A percentile compares a stretch with the other conserved stretches of the same genome.
Evolutionary conservation across 2,329 filamentous ascomycete species (phyloP).

Genomic region (Aspergillus alliaceus): DNA sequence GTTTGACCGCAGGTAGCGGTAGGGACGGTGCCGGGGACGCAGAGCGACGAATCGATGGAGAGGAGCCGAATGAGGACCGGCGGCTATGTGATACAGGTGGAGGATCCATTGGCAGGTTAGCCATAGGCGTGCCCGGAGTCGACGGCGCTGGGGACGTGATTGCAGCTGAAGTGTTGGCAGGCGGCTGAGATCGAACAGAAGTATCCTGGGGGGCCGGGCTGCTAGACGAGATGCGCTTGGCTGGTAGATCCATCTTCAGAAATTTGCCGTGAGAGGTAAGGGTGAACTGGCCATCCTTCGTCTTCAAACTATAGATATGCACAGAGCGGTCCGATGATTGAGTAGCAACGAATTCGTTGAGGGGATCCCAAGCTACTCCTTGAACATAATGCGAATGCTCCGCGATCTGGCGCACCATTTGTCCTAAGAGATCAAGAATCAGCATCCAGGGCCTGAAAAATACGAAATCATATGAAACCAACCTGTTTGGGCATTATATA

Average conservation of each 20-base stretch:
- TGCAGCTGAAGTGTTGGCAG: slow-evolving; percentile 45
- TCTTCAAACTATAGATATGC: slow-evolving; percentile 94
- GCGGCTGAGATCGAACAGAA: slow-evolving; percentile 32
- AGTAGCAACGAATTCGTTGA: slow-evolving; percentile 97
- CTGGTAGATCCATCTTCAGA: slow-evolving; percentile 89
- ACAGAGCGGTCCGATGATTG: slow-evolving; percentile 98
- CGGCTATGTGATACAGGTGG: slow-evolving; percentile 88
- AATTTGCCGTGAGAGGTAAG: slow-evolving; percentile 77
- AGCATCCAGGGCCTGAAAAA: background rate
- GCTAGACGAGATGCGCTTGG: slow-evolving; percentile 82
- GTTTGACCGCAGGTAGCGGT: slow-evolving; percentile 92
- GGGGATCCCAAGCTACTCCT: slow-evolving; percentile 95
- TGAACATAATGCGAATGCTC: slow-evolving; percentile 99
- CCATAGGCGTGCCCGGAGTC: slow-evolving; percentile 89
- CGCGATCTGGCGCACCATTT: slow-evolving; percentile 85
- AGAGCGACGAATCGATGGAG: slow-evolving; percentile 76
- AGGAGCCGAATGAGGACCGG: slow-evolving; percentile 85
- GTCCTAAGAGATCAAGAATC: slow-evolving; percentile 44
- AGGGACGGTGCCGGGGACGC: slow-evolving; percentile 91
- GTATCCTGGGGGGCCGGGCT: slow-evolving; percentile 90
- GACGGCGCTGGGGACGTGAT: slow-evolving; percentile 84
- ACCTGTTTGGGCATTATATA: slow-evolving; percentile 94
- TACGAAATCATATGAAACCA: slow-evolving; percentile 29
- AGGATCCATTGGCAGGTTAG: slow-evolving; percentile 92
- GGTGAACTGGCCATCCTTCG: slow-evolving; percentile 93